Percentiles rank a stretch among this genome's conserved stretches.
Evolutionary conservation across 768 basidiomycete genomes (phyloP).

Genomic region (Termitomyces bulborhizus): DNA sequence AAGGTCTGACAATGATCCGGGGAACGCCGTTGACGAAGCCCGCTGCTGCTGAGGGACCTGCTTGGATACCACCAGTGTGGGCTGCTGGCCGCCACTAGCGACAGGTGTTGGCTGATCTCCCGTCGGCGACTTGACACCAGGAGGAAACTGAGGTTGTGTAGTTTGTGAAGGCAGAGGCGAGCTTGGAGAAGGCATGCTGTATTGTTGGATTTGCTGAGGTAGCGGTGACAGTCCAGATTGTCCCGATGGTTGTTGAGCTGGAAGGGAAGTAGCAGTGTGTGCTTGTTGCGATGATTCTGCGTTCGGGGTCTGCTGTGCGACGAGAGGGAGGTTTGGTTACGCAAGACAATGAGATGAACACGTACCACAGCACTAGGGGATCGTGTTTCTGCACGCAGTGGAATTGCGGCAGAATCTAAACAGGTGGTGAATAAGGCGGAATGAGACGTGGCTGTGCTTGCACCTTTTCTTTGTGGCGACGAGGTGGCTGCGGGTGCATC

Average conservation of each 20-base stretch:
- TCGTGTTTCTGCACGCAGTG: conserved; percentile 34
- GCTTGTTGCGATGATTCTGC: conserved; percentile 32
- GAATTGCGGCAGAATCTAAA: conserved; percentile 39
- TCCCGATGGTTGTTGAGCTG: conserved; percentile 21
- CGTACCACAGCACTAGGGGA: conserved; percentile 39
- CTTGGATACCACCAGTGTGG: conserved; percentile 47
- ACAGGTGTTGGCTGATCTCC: conserved; percentile 36
- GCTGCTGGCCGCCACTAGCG: conserved; percentile 38
- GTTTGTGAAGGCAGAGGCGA: conserved; percentile 37
- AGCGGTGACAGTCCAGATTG: conserved; percentile 30
- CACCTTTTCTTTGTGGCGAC: conserved; percentile 61
- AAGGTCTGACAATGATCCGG: conserved; percentile 84
- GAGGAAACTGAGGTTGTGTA: conserved; percentile 60
- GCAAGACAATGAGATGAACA: conserved; percentile 2
- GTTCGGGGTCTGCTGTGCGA: conserved; percentile 28
- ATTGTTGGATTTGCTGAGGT: conserved; percentile 37
- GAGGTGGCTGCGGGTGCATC: conserved; percentile 48
- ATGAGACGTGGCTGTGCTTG: conserved; percentile 5
- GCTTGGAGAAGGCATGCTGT: conserved; percentile 16
- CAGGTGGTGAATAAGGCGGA: conserved; percentile 6
- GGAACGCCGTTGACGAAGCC: conserved; percentile 49
- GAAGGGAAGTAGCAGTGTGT: conserved; percentile 20
- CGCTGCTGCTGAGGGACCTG: conserved; percentile 33
- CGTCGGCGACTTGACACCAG: conserved; percentile 56
- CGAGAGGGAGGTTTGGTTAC: background rate